phyloP scores from a whole-genome alignment of 345 rosid genomes.

The Carallia pectinifolia region DNA sequence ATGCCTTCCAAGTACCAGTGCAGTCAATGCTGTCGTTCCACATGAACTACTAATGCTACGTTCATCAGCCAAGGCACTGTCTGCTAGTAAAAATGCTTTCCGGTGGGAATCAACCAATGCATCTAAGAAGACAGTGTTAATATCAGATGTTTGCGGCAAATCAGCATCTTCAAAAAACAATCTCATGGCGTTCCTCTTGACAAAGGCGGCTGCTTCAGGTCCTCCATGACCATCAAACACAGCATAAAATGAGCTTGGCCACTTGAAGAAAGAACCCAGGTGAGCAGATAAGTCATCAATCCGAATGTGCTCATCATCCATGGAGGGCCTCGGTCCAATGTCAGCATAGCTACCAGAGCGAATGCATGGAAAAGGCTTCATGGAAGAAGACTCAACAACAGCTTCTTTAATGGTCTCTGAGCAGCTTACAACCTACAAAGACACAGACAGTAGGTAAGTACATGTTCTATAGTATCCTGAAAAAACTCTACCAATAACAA shows the following conservation, averaged over 20 bases:
- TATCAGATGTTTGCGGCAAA: conserved; percentile 50
- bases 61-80: conserved; percentile 54
- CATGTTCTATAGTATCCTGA: background rate
- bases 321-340: conserved; percentile 59
- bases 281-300: conserved; percentile 73
- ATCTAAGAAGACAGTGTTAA: conserved; percentile 44
- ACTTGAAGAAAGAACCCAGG: conserved; percentile 49
- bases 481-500: background rate
- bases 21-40: conserved; percentile 68
- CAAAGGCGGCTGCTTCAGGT: conserved; percentile 74
- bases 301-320: conserved; percentile 86
- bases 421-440: conserved; percentile 39
- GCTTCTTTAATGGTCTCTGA: conserved; percentile 33
- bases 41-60: conserved; percentile 39
- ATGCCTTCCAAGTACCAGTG: conserved; percentile 68
- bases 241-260: conserved; percentile 82
- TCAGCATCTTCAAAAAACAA: conserved; percentile 64
- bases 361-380: conserved; percentile 51
- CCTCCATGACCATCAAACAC: conserved; percentile 98
- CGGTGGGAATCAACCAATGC: conserved; percentile 50
- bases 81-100: conserved; percentile 57
- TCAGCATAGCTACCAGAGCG: conserved; percentile 81
- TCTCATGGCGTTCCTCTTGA: conserved; percentile 69
- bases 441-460: conserved; percentile 13
- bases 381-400: conserved; percentile 31